These are phyloP conservation scores for Hymenoscyphus albidus DNA, from an alignment of 2,329 filamentous ascomycete genomes.

Conservation along the genomic window DNA sequence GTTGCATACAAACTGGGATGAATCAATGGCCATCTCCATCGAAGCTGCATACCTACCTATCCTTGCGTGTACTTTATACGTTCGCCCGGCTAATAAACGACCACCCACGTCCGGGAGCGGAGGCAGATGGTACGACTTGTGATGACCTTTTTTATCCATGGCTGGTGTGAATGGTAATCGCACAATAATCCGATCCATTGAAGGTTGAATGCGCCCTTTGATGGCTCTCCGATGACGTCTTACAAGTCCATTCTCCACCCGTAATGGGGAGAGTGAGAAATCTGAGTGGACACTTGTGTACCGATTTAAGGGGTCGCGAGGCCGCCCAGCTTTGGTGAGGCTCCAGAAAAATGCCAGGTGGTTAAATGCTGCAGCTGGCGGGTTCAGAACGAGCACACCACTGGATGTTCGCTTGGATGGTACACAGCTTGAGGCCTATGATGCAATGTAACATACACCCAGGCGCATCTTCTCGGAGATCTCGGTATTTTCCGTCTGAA, in stretches of 20 bases:
- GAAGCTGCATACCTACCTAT: background rate
- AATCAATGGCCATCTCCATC: background rate
- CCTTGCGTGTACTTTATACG: background rate
- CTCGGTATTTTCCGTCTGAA: background rate
- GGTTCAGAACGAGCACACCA: background rate
- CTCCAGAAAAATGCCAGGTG: background rate
- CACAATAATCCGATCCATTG: background rate
- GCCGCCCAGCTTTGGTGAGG: background rate
- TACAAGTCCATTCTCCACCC: background rate
- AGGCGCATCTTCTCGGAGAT: background rate
- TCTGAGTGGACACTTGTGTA: background rate
- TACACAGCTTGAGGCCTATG: background rate
- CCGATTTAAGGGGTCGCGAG: background rate
- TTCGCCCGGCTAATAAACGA: background rate
- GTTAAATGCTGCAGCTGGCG: background rate
- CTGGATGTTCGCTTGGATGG: background rate
- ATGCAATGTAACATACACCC: background rate
- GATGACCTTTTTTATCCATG: background rate
- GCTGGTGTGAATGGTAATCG: background rate
- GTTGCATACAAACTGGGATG: background rate
- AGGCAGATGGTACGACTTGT: background rate
- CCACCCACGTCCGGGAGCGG: background rate
- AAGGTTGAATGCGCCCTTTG: background rate
- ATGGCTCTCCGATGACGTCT: background rate
- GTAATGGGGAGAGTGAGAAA: background rate